These are phyloP conservation scores for Cystofilobasidium bisporidii DNA, from an alignment of 768 basidiomycete species.

Conservation along the genomic window DNA sequence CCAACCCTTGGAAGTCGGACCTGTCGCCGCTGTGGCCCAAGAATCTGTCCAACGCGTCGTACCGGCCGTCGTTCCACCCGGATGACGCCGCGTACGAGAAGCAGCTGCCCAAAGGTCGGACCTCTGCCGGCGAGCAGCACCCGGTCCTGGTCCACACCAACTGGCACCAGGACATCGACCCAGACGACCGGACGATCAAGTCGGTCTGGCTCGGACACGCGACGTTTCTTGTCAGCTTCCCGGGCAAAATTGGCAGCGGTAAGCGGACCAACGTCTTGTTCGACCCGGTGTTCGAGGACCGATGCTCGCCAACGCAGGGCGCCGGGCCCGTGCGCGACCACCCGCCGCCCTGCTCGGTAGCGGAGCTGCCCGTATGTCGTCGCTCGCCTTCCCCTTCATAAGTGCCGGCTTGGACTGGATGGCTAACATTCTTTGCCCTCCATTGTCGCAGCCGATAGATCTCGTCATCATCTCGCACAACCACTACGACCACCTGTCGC, in stretches of 20 bases:
- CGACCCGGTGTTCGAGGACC: slow-evolving; percentile 25
- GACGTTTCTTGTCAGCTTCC: slow-evolving; percentile 13
- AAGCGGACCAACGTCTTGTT: slow-evolving; percentile 10
- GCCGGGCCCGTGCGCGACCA: slow-evolving; percentile 21
- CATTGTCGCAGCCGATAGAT: slow-evolving; percentile 17
- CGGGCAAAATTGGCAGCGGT: not conserved
- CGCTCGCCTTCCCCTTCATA: not conserved
- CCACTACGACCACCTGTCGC: slow-evolving; percentile 25
- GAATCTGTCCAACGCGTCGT: slow-evolving; percentile 5
- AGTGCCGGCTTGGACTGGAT: too few species aligned
- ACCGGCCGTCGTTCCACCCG: slow-evolving; percentile 7
- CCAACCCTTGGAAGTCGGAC: slow-evolving; percentile 24
- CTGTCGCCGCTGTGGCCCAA: slow-evolving; percentile 13
- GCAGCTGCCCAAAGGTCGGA: not conserved
- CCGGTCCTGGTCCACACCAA: not conserved
- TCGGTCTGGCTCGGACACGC: slow-evolving; percentile 24
- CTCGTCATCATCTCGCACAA: slow-evolving; percentile 26
- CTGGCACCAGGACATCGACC: not conserved
- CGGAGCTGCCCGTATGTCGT: slow-evolving; percentile 19
- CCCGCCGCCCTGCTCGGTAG: not conserved
- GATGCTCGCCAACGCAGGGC: slow-evolving; percentile 17
- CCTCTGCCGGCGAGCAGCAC: not conserved
- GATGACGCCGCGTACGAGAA: slow-evolving; percentile 16
- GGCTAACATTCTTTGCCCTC: not conserved
- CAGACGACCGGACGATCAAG: not conserved